Conservation (phyloP, 768 basidiomycete species). For the Russula sp. region DNA sequence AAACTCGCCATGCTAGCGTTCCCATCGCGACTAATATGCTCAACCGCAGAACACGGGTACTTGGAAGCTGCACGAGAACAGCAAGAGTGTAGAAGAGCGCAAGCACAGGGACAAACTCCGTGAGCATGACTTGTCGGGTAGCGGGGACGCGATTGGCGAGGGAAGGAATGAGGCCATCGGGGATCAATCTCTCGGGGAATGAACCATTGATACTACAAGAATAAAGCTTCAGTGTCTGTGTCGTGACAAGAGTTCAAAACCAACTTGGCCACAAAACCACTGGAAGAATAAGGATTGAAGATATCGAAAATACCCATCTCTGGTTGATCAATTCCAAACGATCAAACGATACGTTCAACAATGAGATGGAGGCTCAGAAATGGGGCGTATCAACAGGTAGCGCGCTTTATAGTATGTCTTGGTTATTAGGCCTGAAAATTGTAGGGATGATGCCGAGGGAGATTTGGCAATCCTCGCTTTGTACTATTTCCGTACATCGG, state of each 20-base stretch:
- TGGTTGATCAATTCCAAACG: neutral
- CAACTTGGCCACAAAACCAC: conserved; percentile 8
- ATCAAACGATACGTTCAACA: neutral
- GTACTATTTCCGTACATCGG: too few species aligned
- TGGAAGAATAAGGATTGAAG: conserved; percentile 2
- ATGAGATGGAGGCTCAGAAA: neutral
- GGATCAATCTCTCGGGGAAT: conserved; percentile 16
- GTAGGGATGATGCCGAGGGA: neutral
- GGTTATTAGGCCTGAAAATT: too few species aligned
- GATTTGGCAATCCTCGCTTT: neutral
- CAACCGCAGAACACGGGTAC: conserved; percentile 44
- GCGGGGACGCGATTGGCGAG: conserved; percentile 9
- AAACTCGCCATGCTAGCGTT: conserved; percentile 44
- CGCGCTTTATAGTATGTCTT: conserved; percentile 3
- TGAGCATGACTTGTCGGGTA: conserved; percentile 30
- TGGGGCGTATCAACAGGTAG: too few species aligned
- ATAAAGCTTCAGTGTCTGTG: neutral
- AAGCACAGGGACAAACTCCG: conserved; percentile 43
- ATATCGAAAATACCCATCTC: conserved; percentile 19
- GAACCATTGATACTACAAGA: conserved; percentile 7
- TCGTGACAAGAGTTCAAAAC: neutral
- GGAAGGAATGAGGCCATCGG: conserved; percentile 20
- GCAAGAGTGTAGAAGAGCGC: conserved; percentile 52
- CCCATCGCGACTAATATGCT: conserved; percentile 51
- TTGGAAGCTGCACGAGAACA: conserved; percentile 49